phyloP scores from a whole-genome alignment of 805 yeast species.

The Millerozyma miso region DNA sequence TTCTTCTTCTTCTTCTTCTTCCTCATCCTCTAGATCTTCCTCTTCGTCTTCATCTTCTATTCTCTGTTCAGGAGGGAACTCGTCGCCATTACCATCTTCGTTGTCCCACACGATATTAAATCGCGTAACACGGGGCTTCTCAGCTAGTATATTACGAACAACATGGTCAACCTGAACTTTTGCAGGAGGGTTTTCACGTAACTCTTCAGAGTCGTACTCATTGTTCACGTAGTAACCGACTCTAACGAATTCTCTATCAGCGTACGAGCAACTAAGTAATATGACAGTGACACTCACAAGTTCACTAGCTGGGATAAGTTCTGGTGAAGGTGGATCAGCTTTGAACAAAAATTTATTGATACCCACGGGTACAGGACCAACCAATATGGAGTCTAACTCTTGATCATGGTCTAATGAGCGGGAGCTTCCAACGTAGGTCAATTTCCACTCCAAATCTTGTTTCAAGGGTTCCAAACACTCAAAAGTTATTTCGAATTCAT shows the following conservation, averaged over 20 bases:
- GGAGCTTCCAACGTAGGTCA: constrained; percentile 95
- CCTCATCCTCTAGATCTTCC: constrained; percentile 53
- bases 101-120: constrained; percentile 97
- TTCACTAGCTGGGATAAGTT: constrained; percentile 92
- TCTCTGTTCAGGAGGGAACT: constrained; percentile 75
- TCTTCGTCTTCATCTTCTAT: constrained; percentile 60
- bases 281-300: constrained; percentile 94
- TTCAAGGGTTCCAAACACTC: constrained; percentile 92
- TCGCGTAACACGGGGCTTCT: constrained; percentile 95
- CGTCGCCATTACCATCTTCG: constrained; percentile 56
- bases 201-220: constrained; percentile 90
- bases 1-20: constrained; percentile 53
- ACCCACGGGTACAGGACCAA: constrained; percentile 98
- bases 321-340: constrained; percentile 97
- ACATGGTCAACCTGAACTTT: constrained; percentile 93
- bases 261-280: constrained; percentile 85
- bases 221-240: constrained; percentile 98
- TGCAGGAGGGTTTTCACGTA: constrained; percentile 89
- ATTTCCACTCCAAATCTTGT: constrained; percentile 94
- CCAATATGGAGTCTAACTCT: constrained; percentile 91
- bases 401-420: constrained; percentile 94
- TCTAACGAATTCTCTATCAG: constrained; percentile 90
- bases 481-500: constrained; percentile 94
- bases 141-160: constrained; percentile 90
- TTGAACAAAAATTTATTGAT: constrained; percentile 86